Base-by-base conservation (phyloP, 768 basidiomycete genomes). In the Tulasnella sp. region DNA sequence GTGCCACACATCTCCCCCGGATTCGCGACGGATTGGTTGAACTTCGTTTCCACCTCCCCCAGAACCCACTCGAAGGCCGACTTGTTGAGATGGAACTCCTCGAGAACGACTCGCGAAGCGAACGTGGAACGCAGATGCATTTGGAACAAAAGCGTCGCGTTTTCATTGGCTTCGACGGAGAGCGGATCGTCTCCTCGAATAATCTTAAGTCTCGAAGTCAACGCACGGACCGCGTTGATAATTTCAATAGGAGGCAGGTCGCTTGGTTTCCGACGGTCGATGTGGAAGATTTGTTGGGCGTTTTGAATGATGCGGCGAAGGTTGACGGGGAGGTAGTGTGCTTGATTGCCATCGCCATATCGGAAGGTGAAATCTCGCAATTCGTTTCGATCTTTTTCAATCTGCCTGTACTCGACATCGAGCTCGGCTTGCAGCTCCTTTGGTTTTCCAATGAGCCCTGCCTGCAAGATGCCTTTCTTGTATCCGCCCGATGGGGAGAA, bases 1-100 rank as follows among this genome's bases (percentile, higher is more conserved):
- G 95, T 97, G 59, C 97, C 97, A 75, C 97, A 98, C 97, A 99
- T 99, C 81, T 98, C 97, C 62, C 96, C 95, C 0, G 97, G 93
- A 77, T 97, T 91, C 11, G 87, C 94, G 1, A 96, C 77, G 2
- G 97, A 91, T 76, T 89, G 90, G 78, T 98, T 96, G 85, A 98
- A 98, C 79, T 95, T 95, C 62, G 92, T 85, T 79, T 98, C 95
- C 36, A 98, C 87, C 81, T 98, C 97, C 75, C 97, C 91, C 66
- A 98, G 77, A 1, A 98, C 94, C 97, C 97, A 99, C 78, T 98
- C 95, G 79, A 97, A 98, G 2, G 96, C 96, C 80, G 97, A 94
- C 59, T 87, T 85, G 74, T 91, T 95, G 40, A 98, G 84, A 76
- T 95, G 95, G 79, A 87, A 88, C 75, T 89, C 87, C 81, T 97